Evolutionary conservation across 2,329 filamentous ascomycete species (phyloP).

Genomic region (Corniculantispora saksenae): DNA sequence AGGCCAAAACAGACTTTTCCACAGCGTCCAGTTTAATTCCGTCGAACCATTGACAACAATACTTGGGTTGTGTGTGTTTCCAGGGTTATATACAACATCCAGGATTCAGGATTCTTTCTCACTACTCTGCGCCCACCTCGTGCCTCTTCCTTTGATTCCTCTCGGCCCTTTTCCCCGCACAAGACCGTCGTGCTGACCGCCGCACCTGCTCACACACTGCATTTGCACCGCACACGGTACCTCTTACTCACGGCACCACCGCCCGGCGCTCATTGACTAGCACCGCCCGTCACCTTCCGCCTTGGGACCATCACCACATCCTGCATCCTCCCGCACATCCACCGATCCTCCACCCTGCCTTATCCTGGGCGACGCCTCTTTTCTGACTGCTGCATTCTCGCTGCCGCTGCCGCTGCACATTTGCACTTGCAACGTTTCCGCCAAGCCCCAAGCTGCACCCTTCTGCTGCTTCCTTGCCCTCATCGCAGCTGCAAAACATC

Average conservation of each 20-base stretch:
- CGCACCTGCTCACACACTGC: constrained; percentile 18
- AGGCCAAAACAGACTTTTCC: neutral
- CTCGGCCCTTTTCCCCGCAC: constrained; percentile 18
- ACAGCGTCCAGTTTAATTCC: neutral
- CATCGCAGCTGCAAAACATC: neutral
- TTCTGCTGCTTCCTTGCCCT: neutral
- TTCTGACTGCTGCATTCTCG: neutral
- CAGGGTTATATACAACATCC: neutral
- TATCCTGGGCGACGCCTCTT: neutral
- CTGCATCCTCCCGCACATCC: neutral
- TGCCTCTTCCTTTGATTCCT: neutral
- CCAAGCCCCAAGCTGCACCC: neutral
- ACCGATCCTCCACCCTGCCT: neutral
- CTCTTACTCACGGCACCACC: too few species aligned
- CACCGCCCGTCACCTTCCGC: constrained; percentile 17
- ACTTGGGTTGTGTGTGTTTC: neutral
- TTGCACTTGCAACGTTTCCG: constrained; percentile 14
- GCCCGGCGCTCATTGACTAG: neutral
- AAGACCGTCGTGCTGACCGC: constrained; percentile 8
- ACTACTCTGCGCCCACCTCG: neutral
- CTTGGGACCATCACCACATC: constrained; percentile 4
- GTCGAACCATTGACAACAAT: neutral
- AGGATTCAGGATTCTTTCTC: neutral
- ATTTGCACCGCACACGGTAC: too few species aligned
- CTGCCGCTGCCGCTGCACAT: neutral